phyloP scores from a whole-genome alignment of 208 protist species.

The Herpetomonas muscarum region DNA sequence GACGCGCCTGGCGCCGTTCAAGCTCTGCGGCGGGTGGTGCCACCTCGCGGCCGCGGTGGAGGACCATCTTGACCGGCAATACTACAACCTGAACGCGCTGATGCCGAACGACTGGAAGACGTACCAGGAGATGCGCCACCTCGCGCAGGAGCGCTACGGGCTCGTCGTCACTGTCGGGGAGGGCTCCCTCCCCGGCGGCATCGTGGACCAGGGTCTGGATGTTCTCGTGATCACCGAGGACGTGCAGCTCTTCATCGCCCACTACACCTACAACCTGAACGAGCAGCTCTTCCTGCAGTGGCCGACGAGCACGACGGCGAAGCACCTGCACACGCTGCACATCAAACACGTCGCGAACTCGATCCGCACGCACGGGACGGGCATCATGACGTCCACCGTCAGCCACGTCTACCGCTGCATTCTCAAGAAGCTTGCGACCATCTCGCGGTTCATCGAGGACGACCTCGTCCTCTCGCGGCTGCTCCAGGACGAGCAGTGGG shows the following conservation, averaged over 20 bases:
- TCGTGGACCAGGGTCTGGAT: conserved; percentile 95
- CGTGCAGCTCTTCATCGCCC: conserved; percentile 96
- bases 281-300: conserved; percentile 96
- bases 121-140: conserved; percentile 96
- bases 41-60: conserved; percentile 73
- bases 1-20: conserved; percentile 73
- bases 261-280: conserved; percentile 98
- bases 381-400: conserved; percentile 98
- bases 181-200: conserved; percentile 89
- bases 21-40: conserved; percentile 80
- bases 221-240: conserved; percentile 97
- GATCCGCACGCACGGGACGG: conserved; percentile 96
- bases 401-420: conserved; percentile 97
- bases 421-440: conserved; percentile 89
- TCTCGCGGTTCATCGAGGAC: conserved; percentile 97
- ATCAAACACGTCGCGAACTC: conserved; percentile 96
- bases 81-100: conserved; percentile 97
- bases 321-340: conserved; percentile 95
- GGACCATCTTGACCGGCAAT: conserved; percentile 93
- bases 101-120: conserved; percentile 93
- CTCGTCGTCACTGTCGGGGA: conserved; percentile 71
- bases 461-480: conserved; percentile 94
- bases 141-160: conserved; percentile 91
- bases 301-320: conserved; percentile 62
- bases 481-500: conserved; percentile 64